Evolutionary conservation across 371 early-diverging fungal species (phyloP).

Genomic region (Mucor racemosus): DNA sequence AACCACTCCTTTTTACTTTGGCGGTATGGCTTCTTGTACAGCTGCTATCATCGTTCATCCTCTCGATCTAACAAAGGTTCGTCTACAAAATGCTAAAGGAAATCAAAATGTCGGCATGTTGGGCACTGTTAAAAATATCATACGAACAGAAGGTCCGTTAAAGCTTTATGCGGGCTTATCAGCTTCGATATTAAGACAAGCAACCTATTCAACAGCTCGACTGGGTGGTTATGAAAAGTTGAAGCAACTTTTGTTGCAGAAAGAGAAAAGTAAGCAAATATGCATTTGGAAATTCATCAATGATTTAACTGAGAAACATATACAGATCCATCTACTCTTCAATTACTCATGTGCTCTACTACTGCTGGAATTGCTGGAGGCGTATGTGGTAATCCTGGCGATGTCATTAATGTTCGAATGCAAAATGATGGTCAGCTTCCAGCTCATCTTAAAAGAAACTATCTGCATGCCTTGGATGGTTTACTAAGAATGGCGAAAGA

Average conservation of each 20-base stretch:
- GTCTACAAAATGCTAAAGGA: conserved; percentile 62
- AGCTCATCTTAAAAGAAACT: conserved; percentile 58
- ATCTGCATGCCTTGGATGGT: conserved; percentile 70
- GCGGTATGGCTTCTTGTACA: conserved; percentile 60
- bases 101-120: conserved; percentile 42
- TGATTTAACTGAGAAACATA: not conserved
- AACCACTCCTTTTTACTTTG: conserved; percentile 58
- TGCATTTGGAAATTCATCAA: conserved; percentile 12
- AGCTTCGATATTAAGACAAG: conserved; percentile 68
- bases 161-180: conserved; percentile 66
- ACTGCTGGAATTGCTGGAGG: conserved; percentile 71
- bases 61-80: conserved; percentile 72
- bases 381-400: conserved; percentile 75
- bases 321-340: conserved; percentile 45
- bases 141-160: conserved; percentile 41
- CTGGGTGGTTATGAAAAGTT: conserved; percentile 69
- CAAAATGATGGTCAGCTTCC: conserved; percentile 76
- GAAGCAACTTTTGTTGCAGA: conserved; percentile 41
- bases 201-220: conserved; percentile 74
- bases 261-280: conserved; percentile 28
- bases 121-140: conserved; percentile 41
- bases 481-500: conserved; percentile 59
- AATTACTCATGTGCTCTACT: conserved; percentile 56
- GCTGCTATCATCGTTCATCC: conserved; percentile 73
- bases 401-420: conserved; percentile 73